phyloP scores from a whole-genome alignment of 306 rosid genomes.

The Dalbergia cultrata region DNA sequence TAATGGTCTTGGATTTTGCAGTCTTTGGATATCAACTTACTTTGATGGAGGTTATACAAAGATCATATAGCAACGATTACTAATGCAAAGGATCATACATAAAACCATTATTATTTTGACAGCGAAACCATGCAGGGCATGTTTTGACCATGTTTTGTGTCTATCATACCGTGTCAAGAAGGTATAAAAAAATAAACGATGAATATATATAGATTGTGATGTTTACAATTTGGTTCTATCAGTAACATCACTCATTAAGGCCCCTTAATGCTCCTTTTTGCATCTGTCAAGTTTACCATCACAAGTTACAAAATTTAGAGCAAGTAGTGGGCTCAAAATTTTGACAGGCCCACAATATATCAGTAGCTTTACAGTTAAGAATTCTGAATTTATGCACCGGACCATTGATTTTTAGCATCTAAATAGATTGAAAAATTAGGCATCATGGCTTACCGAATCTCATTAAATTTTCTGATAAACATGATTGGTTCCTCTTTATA shows the following conservation, averaged over 20 bases:
- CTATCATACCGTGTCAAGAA: background rate
- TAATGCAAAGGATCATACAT: background rate
- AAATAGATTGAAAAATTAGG: background rate
- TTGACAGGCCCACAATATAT: background rate
- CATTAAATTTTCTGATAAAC: conserved; percentile 10
- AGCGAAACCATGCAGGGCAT: background rate
- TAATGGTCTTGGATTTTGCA: conserved; percentile 8
- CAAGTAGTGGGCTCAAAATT: background rate
- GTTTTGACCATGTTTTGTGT: background rate
- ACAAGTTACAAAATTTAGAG: background rate
- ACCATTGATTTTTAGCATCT: conserved; percentile 8
- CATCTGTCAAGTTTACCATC: background rate
- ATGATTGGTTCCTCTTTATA: background rate
- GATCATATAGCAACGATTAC: background rate
- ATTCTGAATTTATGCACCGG: background rate
- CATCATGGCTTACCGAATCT: conserved; percentile 17
- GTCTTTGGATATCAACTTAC: background rate
- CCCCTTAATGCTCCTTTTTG: background rate
- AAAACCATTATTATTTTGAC: background rate
- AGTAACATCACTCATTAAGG: no score
- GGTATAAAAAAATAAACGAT: no score
- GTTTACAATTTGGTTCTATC: background rate
- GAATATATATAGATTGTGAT: no score
- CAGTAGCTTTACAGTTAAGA: background rate
- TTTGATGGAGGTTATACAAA: background rate